phyloP scores from a whole-genome alignment of 805 yeast genomes.

The Lachancea lanzarotensis region DNA sequence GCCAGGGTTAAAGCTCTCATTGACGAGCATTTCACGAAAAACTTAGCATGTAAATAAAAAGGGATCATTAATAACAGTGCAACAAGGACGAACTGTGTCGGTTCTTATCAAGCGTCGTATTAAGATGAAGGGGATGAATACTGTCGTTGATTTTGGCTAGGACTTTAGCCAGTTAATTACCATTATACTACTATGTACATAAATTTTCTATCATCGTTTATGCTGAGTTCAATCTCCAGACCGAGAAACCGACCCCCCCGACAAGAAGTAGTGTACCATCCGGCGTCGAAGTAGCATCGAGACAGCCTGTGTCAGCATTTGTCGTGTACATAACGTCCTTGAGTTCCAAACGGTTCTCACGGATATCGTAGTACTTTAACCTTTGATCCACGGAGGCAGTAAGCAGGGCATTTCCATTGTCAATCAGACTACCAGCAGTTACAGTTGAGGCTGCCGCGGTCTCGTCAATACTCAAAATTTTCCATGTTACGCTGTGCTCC shows the following conservation, averaged over 20 bases:
- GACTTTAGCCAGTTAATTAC: neutral
- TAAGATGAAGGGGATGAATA: neutral
- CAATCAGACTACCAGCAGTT: slow-evolving; percentile 48
- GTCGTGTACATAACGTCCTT: slow-evolving; percentile 56
- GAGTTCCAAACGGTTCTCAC: slow-evolving; percentile 23
- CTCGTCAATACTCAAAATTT: slow-evolving; percentile 34
- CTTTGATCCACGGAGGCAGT: slow-evolving; percentile 84
- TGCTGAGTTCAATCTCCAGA: slow-evolving; percentile 10
- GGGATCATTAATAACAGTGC: no score
- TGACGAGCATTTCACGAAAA: slow-evolving; percentile 9
- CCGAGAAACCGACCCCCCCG: slow-evolving; percentile 81
- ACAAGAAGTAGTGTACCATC: slow-evolving; percentile 37
- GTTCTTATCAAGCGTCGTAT: neutral
- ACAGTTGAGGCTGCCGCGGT: slow-evolving; percentile 84
- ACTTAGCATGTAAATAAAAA: slow-evolving; percentile 1
- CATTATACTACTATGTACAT: neutral
- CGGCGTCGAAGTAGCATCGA: slow-evolving; percentile 36
- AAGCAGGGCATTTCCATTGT: slow-evolving; percentile 32
- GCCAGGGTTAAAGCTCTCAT: slow-evolving; percentile 53
- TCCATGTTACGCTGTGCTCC: slow-evolving; percentile 6
- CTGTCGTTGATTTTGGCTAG: no score
- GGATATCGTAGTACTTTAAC: slow-evolving; percentile 55
- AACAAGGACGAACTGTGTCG: neutral
- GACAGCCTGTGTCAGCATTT: slow-evolving; percentile 85
- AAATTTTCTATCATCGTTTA: neutral